Percentiles rank a stretch among this genome's conserved stretches.
phyloP scores from a whole-genome alignment of 169 alveolate genomes.

The Plasmodium knowlesi region DNA sequence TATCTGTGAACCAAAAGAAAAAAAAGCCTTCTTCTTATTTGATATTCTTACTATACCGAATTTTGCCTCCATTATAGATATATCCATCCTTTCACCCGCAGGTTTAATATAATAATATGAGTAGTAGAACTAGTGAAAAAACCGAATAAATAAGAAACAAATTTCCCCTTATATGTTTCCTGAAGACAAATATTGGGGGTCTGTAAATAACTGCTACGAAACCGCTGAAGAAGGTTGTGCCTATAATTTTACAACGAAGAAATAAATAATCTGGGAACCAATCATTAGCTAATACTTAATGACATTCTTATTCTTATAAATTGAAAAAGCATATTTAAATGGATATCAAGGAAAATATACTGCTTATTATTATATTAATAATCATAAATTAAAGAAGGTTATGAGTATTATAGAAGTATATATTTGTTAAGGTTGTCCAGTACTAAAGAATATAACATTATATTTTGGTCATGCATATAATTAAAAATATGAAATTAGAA shows the following conservation, averaged over 20 bases:
- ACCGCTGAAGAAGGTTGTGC: not conserved
- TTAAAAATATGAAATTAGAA: not conserved
- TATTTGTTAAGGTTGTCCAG: not conserved
- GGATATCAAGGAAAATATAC: not conserved
- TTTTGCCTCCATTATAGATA: not conserved
- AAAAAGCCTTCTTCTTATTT: not conserved
- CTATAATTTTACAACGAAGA: not conserved
- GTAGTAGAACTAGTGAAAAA: not conserved
- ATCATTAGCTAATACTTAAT: not conserved
- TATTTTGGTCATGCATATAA: constrained; percentile 10
- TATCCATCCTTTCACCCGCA: not conserved
- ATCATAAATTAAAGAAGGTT: not conserved
- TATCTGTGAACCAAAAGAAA: not conserved
- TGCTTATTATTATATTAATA: not conserved
- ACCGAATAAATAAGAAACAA: not conserved
- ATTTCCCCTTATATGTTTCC: not conserved
- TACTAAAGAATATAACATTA: constrained; percentile 2
- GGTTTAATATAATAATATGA: not conserved
- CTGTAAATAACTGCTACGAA: not conserved
- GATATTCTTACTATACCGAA: not conserved
- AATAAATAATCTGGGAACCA: not conserved
- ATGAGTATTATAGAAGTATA: not conserved
- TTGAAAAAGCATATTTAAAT: not conserved
- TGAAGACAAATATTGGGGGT: not conserved
- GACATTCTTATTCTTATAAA: not conserved